Evolutionary conservation across 768 basidiomycete genomes (phyloP), one percentile per base, ranked within the genome.

Genomic region (Pleurotus giganteus): DNA sequence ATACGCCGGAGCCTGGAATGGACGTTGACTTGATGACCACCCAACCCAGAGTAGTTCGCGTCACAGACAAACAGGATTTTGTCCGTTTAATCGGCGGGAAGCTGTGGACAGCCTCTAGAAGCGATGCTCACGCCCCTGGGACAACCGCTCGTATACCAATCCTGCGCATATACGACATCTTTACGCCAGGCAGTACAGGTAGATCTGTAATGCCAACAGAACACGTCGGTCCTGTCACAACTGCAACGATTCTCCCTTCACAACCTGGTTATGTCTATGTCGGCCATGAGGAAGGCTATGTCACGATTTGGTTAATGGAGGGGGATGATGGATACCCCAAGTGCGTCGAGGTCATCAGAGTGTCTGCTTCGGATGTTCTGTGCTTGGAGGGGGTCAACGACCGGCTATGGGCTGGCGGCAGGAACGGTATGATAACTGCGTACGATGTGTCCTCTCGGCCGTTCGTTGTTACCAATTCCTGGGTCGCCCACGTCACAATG

Each of bases 271-370:
- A 75, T 26, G 88, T 91, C 34, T 97, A 87, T 62, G 74, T 99
- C 29, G 94, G 90, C 0, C 96, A 99, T 62, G 95, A 98, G 68
- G 94, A 89, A 37, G 96, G 96, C 0, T 86, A 79, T 63, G 77
- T 98, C 58, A 88, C 86, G 1, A 74, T 95, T n/a, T 99, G 97
- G 94, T 61, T 71, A 21, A 58, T 82, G 8, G 73, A 74, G 2
- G 76, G 78, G 0, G 72, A 70, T 2, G 85, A 83, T 56, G 83
- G 81, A 36, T 72, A 77, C 41, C 88, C 89, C 0, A 66, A 65
- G 6, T 96, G 91, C 64, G 63, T 82, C 12, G 88, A 90, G 58
- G 86, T 90, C 23, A 74, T 92, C 63, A 92, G 89, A 70, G 84
- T 97, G 46, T 83, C 88, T 4, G 74, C 80, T 27, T 92, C 88